phyloP scores from a whole-genome alignment of 371 early-diverging fungal species.

The Funneliformis caledonium region DNA sequence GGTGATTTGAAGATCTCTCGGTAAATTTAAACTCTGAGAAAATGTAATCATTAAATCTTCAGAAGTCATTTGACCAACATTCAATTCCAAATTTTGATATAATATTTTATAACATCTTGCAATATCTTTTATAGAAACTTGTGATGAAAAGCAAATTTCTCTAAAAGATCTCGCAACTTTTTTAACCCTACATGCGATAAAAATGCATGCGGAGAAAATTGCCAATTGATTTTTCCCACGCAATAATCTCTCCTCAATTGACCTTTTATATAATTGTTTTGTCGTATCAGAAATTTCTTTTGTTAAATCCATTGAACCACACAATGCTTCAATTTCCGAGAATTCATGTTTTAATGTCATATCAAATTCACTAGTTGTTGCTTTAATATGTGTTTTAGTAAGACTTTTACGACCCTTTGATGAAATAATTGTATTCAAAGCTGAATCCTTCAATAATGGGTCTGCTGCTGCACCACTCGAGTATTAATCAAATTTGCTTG shows the following conservation, averaged over 20 bases:
- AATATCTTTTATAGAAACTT: constrained; percentile 92
- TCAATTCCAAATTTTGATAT: constrained; percentile 61
- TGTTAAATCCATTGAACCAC: constrained; percentile 88
- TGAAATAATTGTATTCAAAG: constrained; percentile 76
- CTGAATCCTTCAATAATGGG: constrained; percentile 79
- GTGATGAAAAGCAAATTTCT: constrained; percentile 94
- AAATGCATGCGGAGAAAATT: constrained; percentile 96
- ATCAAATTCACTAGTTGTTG: constrained; percentile 76
- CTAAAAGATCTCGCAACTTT: constrained; percentile 95
- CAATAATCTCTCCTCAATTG: constrained; percentile 85
- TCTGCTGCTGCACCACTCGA: constrained; percentile 92
- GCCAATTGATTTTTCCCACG: constrained; percentile 91
- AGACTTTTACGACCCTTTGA: constrained; percentile 75
- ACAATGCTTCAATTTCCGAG: constrained; percentile 90
- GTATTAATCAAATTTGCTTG: constrained; percentile 96
- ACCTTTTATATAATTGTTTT: constrained; percentile 93
- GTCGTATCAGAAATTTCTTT: constrained; percentile 91
- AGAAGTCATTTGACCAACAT: constrained; percentile 66
- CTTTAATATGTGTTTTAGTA: constrained; percentile 70
- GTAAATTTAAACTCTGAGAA: constrained; percentile 78
- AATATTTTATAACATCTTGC: constrained; percentile 86
- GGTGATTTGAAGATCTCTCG: constrained; percentile 72
- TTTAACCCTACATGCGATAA: constrained; percentile 95
- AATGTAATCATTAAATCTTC: constrained; percentile 87
- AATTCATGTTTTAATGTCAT: constrained; percentile 87